Base-by-base conservation (phyloP, 352 stramenopile genomes). In the Phytophthora europaea region DNA sequence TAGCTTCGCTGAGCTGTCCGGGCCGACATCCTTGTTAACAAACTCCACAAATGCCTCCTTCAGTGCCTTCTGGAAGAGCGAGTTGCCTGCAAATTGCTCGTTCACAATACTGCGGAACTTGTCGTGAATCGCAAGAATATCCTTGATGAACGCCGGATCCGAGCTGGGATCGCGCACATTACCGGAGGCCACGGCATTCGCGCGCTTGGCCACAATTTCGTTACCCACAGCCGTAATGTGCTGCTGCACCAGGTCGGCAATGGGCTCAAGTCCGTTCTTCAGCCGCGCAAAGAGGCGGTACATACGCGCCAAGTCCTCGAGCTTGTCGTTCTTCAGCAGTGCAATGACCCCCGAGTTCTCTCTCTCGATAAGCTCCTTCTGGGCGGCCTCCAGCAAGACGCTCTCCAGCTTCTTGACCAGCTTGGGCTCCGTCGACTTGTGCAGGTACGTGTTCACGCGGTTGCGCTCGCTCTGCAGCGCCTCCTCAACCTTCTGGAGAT, bases 41-140 rank as follows among this genome's bases (percentile, higher is more conserved):
- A 99, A 99, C 71, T 99, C 97, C 28, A 99, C 97, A 81, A 99
- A 99, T 0, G 98, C 98, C 61, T 99, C 98, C 84, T 99, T 99
- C 51, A 99, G 83, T 3, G 98, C 98, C 85, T 99, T 99, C 83
- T 99, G 98, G 74, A 99, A 99, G 1, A 99, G 88, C 36, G 97
- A 97, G 75, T 99, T 98, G 52, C 92, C 94, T 9, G 89, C 84
- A 82, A 99, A 99, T 66, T 99, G 96, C 50, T 98, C 93, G 66
- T 98, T 98, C 65, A 99, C 97, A 28, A 99, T 93, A 55, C 84
- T 94, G 36, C 98, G 89, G 84, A 99, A 99, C 78, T 99, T 99
- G 70, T 99, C 98, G 85, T 99, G 97, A 54, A 99, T 95, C 16
- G 90, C 89, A 69, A 99, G 90, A 61, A 99, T 97, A 61, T 96